These are phyloP conservation scores for Mariannaea sp. DNA, from an alignment of 2,329 filamentous ascomycete genomes.

Conservation along the genomic window DNA sequence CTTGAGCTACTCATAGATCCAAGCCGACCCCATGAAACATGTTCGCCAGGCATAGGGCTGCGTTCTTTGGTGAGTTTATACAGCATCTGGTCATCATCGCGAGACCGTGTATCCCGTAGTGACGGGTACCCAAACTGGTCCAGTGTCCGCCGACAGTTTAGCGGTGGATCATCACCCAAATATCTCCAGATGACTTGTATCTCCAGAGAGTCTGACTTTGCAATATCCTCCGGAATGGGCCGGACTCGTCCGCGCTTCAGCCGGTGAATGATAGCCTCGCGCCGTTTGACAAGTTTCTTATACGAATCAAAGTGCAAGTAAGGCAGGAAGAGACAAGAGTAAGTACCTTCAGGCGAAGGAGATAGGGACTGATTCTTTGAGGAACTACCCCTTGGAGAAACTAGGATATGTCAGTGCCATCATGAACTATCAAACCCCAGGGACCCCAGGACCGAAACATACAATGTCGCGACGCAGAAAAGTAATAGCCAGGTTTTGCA, in stretches of 20 bases:
- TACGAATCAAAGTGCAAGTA: conserved; percentile 71
- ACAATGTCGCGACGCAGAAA: conserved; percentile 47
- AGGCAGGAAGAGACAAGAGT: conserved; percentile 59
- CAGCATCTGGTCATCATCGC: conserved; percentile 70
- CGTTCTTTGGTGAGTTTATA: conserved; percentile 66
- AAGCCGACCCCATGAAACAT: conserved; percentile 36
- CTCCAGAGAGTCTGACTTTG: conserved; percentile 60
- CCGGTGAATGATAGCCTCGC: conserved; percentile 58
- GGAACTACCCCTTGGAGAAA: conserved; percentile 45
- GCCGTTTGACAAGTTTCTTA: conserved; percentile 58
- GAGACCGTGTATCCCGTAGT: conserved; percentile 61
- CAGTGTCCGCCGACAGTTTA: conserved; percentile 65
- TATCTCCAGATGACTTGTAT: conserved; percentile 67
- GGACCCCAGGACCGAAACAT: conserved; percentile 19
- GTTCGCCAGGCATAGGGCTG: conserved; percentile 26
- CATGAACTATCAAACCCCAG: not conserved
- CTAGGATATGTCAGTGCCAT: conserved; percentile 20
- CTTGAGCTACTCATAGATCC: conserved; percentile 38
- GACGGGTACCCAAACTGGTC: conserved; percentile 69
- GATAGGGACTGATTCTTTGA: conserved; percentile 39
- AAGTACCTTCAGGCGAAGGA: conserved; percentile 39
- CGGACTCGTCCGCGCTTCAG: conserved; percentile 58
- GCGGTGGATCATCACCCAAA: conserved; percentile 62
- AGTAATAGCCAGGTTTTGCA: conserved; percentile 55
- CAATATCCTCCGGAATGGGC: conserved; percentile 60